Evolutionary conservation across 2,329 filamentous ascomycete species (phyloP).

Genomic region (Penicillium oxalicum): DNA sequence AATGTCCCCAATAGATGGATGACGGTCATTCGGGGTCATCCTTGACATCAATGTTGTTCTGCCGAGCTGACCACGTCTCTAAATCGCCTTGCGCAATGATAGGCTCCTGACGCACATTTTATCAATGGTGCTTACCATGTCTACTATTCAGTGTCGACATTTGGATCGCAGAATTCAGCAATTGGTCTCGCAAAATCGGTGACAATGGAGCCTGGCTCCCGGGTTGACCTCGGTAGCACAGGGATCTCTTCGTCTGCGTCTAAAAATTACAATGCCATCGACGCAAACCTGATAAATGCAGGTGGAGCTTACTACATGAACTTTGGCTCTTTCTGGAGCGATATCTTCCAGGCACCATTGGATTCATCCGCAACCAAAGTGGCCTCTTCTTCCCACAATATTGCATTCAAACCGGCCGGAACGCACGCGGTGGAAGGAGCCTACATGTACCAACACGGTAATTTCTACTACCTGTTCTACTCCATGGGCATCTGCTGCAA

Average conservation of each 20-base stretch:
- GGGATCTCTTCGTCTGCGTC: constrained; percentile 33
- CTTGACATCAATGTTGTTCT: too few relatives aligned
- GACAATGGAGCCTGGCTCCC: constrained; percentile 33
- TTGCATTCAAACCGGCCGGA: constrained; percentile 50
- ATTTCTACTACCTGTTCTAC: constrained; percentile 61
- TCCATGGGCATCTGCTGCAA: constrained; percentile 56
- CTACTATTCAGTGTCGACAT: constrained; percentile 62
- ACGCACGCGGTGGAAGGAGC: constrained; percentile 52
- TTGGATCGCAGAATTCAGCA: constrained; percentile 55
- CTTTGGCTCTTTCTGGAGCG: constrained; percentile 65
- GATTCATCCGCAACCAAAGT: constrained; percentile 27
- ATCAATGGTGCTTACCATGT: constrained; percentile 57
- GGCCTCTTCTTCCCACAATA: constrained; percentile 38
- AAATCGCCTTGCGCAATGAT: background rate
- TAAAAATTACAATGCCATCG: constrained; percentile 56
- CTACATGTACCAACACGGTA: constrained; percentile 51
- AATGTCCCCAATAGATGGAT: too few relatives aligned
- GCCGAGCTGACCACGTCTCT: too few relatives aligned
- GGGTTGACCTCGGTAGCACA: constrained; percentile 31
- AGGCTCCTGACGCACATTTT: constrained; percentile 59
- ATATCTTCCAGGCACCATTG: constrained; percentile 57
- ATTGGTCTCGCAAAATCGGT: constrained; percentile 54
- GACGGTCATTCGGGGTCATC: too few relatives aligned
- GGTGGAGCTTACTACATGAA: constrained; percentile 45
- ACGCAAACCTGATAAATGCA: constrained; percentile 47